Evolutionary conservation across 352 stramenopile species (phyloP).

Genomic region (Phytophthora quininea): DNA sequence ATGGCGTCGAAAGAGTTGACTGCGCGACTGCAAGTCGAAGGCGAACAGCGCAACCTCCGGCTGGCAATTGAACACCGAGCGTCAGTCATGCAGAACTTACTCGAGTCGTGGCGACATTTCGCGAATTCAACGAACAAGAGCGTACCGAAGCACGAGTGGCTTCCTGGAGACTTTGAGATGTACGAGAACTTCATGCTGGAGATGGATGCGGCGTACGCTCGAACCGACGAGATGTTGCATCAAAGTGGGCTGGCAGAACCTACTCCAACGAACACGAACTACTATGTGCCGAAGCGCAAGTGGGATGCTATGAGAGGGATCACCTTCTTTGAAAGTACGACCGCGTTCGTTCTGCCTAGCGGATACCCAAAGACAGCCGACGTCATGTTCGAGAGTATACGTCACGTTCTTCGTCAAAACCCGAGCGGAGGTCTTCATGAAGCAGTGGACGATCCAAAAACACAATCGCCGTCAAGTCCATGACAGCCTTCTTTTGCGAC

Average conservation of each 20-base stretch:
- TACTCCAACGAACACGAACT: not conserved
- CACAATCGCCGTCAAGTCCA: slow-evolving; percentile 27
- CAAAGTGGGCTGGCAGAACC: slow-evolving; percentile 1
- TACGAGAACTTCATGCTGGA: slow-evolving; percentile 13
- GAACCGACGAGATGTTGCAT: slow-evolving; percentile 11
- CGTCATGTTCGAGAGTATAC: slow-evolving; percentile 17
- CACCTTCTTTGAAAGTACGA: slow-evolving; percentile 18
- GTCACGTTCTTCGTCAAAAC: slow-evolving; percentile 12
- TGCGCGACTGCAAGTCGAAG: slow-evolving; percentile 9
- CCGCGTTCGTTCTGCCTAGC: slow-evolving; percentile 11
- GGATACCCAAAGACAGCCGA: slow-evolving; percentile 10
- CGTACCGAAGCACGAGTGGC: slow-evolving; percentile 1
- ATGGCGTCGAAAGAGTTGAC: slow-evolving; percentile 13
- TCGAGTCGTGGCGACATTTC: slow-evolving; percentile 7
- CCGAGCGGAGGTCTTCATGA: slow-evolving; percentile 5
- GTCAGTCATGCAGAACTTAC: slow-evolving; percentile 7
- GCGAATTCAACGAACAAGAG: not conserved
- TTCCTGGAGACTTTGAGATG: slow-evolving; percentile 4
- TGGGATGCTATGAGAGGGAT: slow-evolving; percentile 2
- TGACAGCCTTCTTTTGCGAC: slow-evolving; percentile 8
- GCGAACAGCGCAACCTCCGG: not conserved
- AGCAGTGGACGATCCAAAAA: not conserved
- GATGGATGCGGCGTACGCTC: slow-evolving; percentile 5
- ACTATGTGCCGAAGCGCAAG: slow-evolving; percentile 16
- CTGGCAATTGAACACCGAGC: slow-evolving; percentile 8